Percentiles rank a stretch among this genome's conserved stretches.
Evolutionary conservation across 2,329 filamentous ascomycete species (phyloP).

Genomic region (Ceratocystis destructans): DNA sequence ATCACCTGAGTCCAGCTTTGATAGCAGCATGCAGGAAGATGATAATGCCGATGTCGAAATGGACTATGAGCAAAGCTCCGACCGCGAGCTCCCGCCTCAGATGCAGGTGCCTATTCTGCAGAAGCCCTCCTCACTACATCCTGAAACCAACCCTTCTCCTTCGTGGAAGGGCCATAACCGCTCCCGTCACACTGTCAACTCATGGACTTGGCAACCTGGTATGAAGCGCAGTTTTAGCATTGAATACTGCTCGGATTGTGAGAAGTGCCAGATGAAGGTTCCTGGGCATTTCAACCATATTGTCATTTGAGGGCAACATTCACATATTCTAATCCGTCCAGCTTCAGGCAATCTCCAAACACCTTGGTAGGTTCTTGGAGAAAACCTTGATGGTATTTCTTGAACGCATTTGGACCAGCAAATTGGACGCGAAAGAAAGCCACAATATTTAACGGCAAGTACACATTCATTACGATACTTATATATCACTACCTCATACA

Average conservation of each 20-base stretch:
- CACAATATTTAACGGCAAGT: not conserved
- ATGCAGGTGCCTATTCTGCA: conserved; percentile 17
- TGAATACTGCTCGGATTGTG: conserved; percentile 64
- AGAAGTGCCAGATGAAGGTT: conserved; percentile 60
- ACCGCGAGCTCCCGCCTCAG: conserved; percentile 13
- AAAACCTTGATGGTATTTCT: not conserved
- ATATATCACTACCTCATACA: not conserved
- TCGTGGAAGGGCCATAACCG: conserved; percentile 42
- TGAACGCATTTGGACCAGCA: not conserved
- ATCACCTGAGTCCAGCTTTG: conserved; percentile 26
- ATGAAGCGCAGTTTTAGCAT: conserved; percentile 63
- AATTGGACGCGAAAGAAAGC: not conserved
- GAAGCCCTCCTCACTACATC: conserved; percentile 29
- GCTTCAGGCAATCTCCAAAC: too few species aligned
- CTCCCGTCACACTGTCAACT: conserved; percentile 46
- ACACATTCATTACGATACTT: not conserved
- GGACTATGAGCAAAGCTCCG: conserved; percentile 18
- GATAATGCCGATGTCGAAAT: conserved; percentile 22
- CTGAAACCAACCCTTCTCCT: conserved; percentile 27
- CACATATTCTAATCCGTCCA: too few species aligned
- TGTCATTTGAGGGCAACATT: conserved; percentile 39
- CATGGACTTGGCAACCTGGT: conserved; percentile 46
- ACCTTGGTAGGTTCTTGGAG: not conserved
- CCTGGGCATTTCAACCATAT: conserved; percentile 75
- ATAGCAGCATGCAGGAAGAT: conserved; percentile 25